Evolutionary conservation across 2,329 filamentous ascomycete genomes (phyloP).

Genomic region (Clonostachys sp.): DNA sequence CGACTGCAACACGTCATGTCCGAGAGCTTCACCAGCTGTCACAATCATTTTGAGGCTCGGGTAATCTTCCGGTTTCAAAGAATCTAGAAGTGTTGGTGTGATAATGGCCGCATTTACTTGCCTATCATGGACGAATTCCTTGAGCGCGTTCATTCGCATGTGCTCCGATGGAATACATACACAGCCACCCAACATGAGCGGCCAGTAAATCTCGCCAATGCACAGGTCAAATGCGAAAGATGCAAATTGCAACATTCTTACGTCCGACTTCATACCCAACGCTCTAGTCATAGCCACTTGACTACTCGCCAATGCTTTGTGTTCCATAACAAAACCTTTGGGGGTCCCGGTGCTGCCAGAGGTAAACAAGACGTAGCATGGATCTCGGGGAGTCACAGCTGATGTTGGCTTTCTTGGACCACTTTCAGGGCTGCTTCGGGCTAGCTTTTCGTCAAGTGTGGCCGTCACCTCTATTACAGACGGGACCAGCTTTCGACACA

Average conservation of each 20-base stretch:
- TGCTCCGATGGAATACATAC: conserved; percentile 27
- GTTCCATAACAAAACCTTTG: conserved; percentile 42
- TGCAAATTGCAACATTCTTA: conserved; percentile 3
- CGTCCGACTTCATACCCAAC: conserved; percentile 9
- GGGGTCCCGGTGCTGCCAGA: conserved; percentile 55
- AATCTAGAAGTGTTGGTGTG: not conserved
- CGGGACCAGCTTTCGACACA: not conserved
- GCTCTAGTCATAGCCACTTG: not conserved
- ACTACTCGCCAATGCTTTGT: not conserved
- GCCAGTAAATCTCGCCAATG: conserved; percentile 24
- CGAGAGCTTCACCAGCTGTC: conserved; percentile 4
- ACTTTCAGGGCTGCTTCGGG: not conserved
- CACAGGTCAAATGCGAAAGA: conserved; percentile 1
- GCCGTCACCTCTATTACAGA: not conserved
- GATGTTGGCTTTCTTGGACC: not conserved
- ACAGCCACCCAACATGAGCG: conserved; percentile 25
- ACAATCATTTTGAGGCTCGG: conserved; percentile 1
- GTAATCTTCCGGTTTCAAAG: not conserved
- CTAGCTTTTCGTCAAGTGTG: not conserved
- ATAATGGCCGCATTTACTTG: conserved; percentile 1
- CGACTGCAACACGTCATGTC: conserved; percentile 2
- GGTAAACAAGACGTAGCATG: conserved; percentile 31
- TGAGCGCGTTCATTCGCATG: conserved; percentile 16
- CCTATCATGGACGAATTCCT: not conserved
- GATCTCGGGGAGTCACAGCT: not conserved